Evolutionary conservation across 257 asterid genomes (phyloP), one percentile per base, ranked within the genome.

Genomic region (Lithospermum erythrorhizon): DNA sequence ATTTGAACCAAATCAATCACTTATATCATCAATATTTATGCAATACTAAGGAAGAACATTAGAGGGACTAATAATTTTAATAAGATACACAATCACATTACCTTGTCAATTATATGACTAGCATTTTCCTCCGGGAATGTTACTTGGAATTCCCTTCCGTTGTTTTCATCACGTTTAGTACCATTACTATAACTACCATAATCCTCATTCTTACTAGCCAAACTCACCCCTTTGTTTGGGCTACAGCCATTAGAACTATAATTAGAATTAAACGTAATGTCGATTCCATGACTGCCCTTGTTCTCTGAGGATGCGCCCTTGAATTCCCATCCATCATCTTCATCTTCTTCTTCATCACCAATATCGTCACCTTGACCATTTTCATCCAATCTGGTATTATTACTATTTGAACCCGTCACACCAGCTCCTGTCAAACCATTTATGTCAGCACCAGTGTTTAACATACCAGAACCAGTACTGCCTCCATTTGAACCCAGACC

Each of bases 261-360:
- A 41, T 14, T 11, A 5, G 49, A 41, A 14, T 14, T 41, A 2
- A 14, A 3, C 4, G 18, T 13, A 35, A 35, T 66, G 66, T 62
- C 71, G 24, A 72, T 64, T 59, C 55, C 68, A 63, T 69, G 66
- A 56, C 49, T 76, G 58, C 61, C 58, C 63, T 57, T 53, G 19
- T 63, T 35, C 30, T 75, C 85, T 48, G 84, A 68, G 65, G 49
- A 32, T 59, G 94, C 94, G 57, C 75, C 88, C 83, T 84, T 73
- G 78, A 84, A 84, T 56, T 84, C 90, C 94, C 96, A 87, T 51
- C 81, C 86, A 45, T 75, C 83, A 30, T 73, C 89, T 45, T 58
- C 83, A 55, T 67, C 83, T n/a, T 62, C 82, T n/a, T 62, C 82
- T n/a, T 65, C 69, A 19, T 61, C 63, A 55, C 5, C 18, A 41